phyloP scores from a whole-genome alignment of 805 yeast species.

The Barnettozyma salicaria region DNA sequence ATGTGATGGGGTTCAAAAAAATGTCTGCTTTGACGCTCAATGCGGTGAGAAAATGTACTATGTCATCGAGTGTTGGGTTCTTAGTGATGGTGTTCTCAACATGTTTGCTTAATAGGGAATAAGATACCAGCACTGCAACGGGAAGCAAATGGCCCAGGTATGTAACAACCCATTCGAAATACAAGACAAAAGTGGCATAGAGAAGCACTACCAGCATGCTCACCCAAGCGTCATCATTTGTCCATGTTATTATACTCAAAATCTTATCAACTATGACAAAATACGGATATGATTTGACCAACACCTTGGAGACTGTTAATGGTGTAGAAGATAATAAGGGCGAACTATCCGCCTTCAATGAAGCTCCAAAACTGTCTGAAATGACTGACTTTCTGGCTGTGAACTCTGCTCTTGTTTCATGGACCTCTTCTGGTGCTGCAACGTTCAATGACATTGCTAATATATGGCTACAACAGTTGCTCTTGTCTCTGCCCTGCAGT shows the following conservation, averaged over 20 bases:
- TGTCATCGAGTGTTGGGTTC: conserved; percentile 82
- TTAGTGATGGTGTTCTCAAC: conserved; percentile 53
- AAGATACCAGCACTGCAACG: conserved; percentile 54
- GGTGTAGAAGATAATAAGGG: conserved; percentile 88
- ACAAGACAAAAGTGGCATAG: conserved; percentile 56
- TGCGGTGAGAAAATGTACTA: conserved; percentile 67
- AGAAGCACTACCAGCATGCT: conserved; percentile 54
- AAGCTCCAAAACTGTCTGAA: conserved; percentile 22
- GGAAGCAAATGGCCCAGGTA: conserved; percentile 77
- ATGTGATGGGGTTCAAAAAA: conserved; percentile 72
- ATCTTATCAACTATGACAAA: conserved; percentile 63
- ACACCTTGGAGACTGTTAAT: conserved; percentile 79
- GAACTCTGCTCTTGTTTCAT: conserved; percentile 35
- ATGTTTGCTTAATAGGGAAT: conserved; percentile 50
- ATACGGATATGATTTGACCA: conserved; percentile 81
- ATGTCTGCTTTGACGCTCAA: conserved; percentile 73
- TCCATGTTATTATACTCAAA: conserved; percentile 82
- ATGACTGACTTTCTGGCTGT: conserved; percentile 29
- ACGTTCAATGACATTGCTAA: conserved; percentile 14
- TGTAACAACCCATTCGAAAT: conserved; percentile 71
- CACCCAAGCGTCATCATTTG: conserved; percentile 76
- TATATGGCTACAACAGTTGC: too few species aligned
- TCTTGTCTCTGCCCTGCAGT: too few species aligned
- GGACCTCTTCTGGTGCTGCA: conserved; percentile 24
- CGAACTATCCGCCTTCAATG: conserved; percentile 35